Base-by-base conservation (phyloP, 495 filamentous ascomycete genomes). In the Aspergillus diversus region DNA sequence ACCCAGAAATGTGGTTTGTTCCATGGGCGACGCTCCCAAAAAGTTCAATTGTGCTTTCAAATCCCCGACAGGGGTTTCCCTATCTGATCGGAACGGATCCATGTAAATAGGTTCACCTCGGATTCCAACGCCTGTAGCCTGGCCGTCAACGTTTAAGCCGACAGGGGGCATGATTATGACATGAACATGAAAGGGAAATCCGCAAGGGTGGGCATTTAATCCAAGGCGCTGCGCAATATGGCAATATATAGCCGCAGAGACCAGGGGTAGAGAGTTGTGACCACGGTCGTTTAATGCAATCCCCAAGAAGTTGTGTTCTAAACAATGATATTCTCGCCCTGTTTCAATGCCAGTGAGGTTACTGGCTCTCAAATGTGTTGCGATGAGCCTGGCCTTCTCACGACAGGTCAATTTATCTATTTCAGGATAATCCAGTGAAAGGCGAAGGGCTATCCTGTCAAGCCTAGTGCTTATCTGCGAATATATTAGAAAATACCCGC, bases 281-380 rank as follows among this genome's bases (percentile, higher is more conserved):
- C 79, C 75, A 9, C 70, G 65, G 43, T 88, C 81, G 21, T 75
- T 78, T 49, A 91, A 67, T 7, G 86, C 87, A 34, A 93, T 77
- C 8, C 92, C 91, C 57, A 99, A 84, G 56, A 96, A 90, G 63
- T 88, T 94, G 67, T 97, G 96, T 61, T 90, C 86, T 31, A 99
- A 69, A 49, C 88, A 86, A 60, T 89, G 87, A 68, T 96, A 97
- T 32, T 87, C 83, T 12, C 77, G 69, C n/a, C 85, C 84, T 12
- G 81, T 72, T 16, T 77, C 67, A 39, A 94, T 84, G 7, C 92
- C 93, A 1, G 83, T 87, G 57, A 96, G 81, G 33, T 89, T 84
- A 37, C 88, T 81, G 3, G 71, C 71, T 47, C 84, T 80, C 48
- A 98, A 71, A 75, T 87, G 96, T 9, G 75, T 75, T 39, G 87